Percentiles rank a stretch among this genome's conserved stretches.
Conservation (phyloP, 164 flowering plant species). For the Vitis rotundifolia region DNA sequence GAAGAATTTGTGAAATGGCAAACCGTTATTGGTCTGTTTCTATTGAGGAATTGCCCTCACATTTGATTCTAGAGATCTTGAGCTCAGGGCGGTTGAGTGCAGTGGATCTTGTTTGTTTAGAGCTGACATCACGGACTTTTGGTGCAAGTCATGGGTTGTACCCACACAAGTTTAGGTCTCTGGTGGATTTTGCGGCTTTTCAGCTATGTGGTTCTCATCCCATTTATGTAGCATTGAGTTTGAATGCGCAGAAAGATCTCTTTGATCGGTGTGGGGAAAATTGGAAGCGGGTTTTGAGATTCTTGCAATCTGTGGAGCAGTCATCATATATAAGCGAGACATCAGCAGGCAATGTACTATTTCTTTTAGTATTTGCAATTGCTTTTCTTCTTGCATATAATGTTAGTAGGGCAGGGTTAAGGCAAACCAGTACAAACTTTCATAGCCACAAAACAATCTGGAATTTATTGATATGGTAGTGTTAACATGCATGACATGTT, state of each 20-base stretch:
- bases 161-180: conserved; percentile 58
- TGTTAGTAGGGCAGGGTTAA: neutral
- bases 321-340: conserved; percentile 69
- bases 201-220: conserved; percentile 55
- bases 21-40: conserved; percentile 36
- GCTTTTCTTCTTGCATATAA: conserved; percentile 2
- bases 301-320: conserved; percentile 81
- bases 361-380: conserved; percentile 29
- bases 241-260: conserved; percentile 40
- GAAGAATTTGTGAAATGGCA: conserved; percentile 34
- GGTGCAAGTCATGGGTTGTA: conserved; percentile 56
- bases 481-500: no score
- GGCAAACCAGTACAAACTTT: neutral
- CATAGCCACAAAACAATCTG: no score
- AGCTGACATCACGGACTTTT: conserved; percentile 65
- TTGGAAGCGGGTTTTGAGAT: conserved; percentile 89
- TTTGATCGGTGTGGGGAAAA: conserved; percentile 65
- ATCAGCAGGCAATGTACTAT: conserved; percentile 85
- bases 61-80: conserved; percentile 76
- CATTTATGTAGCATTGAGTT: conserved; percentile 40
- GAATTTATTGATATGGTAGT: no score
- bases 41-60: conserved; percentile 82
- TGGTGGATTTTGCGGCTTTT: conserved; percentile 78
- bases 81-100: conserved; percentile 61
- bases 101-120: conserved; percentile 66